These are phyloP conservation scores for Fraxinus xanthoxyloides DNA, from an alignment of 305 asterid species.

Conservation along the genomic window DNA sequence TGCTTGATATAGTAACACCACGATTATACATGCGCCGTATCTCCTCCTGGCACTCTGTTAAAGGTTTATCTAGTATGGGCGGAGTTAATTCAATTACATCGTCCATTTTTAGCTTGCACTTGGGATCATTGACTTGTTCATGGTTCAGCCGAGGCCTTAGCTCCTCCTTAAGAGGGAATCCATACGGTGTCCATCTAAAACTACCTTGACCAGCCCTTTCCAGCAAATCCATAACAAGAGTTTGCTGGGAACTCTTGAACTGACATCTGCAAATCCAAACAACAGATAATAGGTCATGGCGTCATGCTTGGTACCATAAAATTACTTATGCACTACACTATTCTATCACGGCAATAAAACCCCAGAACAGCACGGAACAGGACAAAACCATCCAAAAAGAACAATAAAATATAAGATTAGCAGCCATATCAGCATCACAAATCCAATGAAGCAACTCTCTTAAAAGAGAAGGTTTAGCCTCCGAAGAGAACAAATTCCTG, in stretches of 20 bases:
- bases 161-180: constrained; percentile 52
- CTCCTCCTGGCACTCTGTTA: constrained; percentile 77
- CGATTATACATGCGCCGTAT: constrained; percentile 86
- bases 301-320: neutral
- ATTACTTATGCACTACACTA: neutral
- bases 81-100: constrained; percentile 90
- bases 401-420: neutral
- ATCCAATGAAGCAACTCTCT: neutral
- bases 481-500: neutral
- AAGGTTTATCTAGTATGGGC: constrained; percentile 76
- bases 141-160: constrained; percentile 81
- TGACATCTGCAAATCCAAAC: constrained; percentile 66
- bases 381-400: neutral
- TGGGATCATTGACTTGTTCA: constrained; percentile 60
- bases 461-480: neutral
- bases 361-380: neutral
- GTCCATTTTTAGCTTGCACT: constrained; percentile 84
- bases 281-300: neutral
- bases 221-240: constrained; percentile 55
- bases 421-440: neutral
- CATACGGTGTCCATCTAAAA: too few relatives aligned
- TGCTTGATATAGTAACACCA: constrained; percentile 37
- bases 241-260: constrained; percentile 80
- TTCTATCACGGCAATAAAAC: neutral
- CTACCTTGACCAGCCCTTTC: constrained; percentile 29